Evolutionary conservation across 2,329 filamentous ascomycete species (phyloP).

Genomic region (Colletotrichum simmondsii): DNA sequence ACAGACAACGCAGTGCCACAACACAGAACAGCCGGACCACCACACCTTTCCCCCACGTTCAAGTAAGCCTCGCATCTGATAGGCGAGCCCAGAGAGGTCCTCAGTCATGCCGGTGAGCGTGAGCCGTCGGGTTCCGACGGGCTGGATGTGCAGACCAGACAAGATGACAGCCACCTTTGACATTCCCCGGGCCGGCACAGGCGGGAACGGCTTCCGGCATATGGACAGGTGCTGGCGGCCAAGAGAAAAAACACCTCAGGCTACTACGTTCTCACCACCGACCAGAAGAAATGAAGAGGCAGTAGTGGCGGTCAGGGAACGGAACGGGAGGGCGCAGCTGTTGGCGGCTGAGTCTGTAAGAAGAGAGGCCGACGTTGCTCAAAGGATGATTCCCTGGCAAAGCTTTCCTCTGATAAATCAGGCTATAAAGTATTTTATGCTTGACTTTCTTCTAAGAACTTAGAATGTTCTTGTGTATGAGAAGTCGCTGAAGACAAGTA

Average conservation of each 20-base stretch:
- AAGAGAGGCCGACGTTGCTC: slow-evolving; percentile 22
- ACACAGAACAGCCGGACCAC: background rate
- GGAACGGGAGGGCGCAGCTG: slow-evolving; percentile 24
- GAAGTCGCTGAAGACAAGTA: background rate
- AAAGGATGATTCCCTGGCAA: background rate
- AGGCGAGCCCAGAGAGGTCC: slow-evolving; percentile 4
- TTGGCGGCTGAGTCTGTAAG: slow-evolving; percentile 1
- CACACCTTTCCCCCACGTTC: slow-evolving; percentile 3
- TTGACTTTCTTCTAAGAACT: too few species aligned
- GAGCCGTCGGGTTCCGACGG: slow-evolving; percentile 20
- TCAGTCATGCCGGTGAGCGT: background rate
- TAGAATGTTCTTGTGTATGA: background rate
- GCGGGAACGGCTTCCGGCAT: slow-evolving; percentile 20
- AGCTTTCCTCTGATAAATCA: background rate
- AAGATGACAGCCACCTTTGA: background rate
- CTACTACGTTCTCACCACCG: background rate
- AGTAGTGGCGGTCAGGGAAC: slow-evolving; percentile 28
- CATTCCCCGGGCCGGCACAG: slow-evolving; percentile 1
- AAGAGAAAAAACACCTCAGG: background rate
- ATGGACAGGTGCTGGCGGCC: slow-evolving; percentile 3
- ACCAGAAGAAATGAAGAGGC: slow-evolving; percentile 26
- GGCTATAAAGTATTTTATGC: background rate
- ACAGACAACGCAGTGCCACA: background rate
- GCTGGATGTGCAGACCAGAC: slow-evolving; percentile 13
- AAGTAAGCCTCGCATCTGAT: background rate